Conservation (phyloP, 441 rosid genomes). For the Gossypium davidsonii region DNA sequence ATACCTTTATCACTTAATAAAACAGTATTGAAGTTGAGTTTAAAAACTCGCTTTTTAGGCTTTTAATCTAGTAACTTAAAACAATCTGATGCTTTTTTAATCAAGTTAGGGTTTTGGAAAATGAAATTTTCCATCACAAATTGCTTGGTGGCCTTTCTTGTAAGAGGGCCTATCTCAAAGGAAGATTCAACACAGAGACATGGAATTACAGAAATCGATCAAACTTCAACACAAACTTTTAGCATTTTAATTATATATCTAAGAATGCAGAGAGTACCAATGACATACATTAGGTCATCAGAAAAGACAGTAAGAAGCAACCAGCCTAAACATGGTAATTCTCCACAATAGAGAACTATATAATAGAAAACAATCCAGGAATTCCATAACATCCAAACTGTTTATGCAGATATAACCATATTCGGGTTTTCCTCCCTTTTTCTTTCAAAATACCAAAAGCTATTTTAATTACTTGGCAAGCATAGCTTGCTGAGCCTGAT, state of each 20-base stretch:
- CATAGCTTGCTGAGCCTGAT: slow-evolving; percentile 45
- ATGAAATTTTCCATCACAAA: no score
- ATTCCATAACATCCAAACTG: slow-evolving; percentile 5
- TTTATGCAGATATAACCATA: slow-evolving; percentile 19
- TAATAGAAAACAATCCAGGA: neutral
- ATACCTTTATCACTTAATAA: no score
- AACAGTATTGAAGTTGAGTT: no score
- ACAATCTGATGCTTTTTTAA: no score
- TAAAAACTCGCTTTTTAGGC: no score
- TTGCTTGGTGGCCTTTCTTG: no score
- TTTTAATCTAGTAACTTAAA: no score
- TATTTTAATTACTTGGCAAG: slow-evolving; percentile 42
- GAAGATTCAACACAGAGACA: no score
- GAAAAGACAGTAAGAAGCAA: neutral
- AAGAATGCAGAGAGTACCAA: slow-evolving; percentile 4
- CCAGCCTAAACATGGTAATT: slow-evolving; percentile 17
- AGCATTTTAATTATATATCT: neutral
- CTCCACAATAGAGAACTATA: slow-evolving; percentile 24
- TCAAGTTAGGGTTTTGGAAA: no score
- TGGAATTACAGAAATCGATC: neutral
- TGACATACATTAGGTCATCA: slow-evolving; percentile 12
- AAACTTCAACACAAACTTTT: neutral
- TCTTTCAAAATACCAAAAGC: neutral
- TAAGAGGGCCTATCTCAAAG: no score
- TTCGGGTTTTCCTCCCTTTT: slow-evolving; percentile 12